phyloP scores from a whole-genome alignment of 129 eudicot genomes.

The Tagetes patula region DNA sequence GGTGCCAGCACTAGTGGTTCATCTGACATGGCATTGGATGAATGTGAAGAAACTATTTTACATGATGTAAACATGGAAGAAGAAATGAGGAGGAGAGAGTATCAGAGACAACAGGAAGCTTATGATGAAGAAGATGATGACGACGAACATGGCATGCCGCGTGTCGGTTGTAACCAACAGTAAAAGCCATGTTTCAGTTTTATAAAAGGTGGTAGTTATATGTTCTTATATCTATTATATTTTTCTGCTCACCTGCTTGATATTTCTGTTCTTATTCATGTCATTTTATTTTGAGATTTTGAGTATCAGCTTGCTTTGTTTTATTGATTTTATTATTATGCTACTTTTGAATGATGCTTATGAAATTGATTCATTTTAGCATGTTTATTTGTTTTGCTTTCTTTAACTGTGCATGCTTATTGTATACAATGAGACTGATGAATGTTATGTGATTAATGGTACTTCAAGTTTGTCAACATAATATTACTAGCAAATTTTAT shows the following conservation, averaged over 20 bases:
- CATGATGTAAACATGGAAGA: conserved; percentile 64
- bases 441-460: too few species aligned
- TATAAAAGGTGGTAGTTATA: conserved; percentile 5
- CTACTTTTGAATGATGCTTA: conserved; percentile 14
- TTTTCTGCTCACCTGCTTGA: background rate
- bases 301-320: conserved; percentile 5
- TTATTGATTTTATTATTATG: conserved; percentile 25
- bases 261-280: conserved; percentile 8
- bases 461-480: too few species aligned
- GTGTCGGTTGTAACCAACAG: conserved; percentile 64
- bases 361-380: background rate
- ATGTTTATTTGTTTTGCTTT: background rate
- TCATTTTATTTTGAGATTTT: background rate
- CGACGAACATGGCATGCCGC: conserved; percentile 44
- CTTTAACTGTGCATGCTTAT: background rate
- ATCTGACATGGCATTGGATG: conserved; percentile 41
- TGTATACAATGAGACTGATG: too few species aligned
- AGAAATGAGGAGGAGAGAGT: conserved; percentile 53
- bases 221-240: background rate
- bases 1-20: conserved; percentile 36
- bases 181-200: conserved; percentile 27
- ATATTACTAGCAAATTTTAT: too few species aligned
- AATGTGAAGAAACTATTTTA: conserved; percentile 54
- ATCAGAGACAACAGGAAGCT: conserved; percentile 50
- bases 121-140: conserved; percentile 58